Base-by-base conservation (phyloP, 257 asterid species). In the Rehmannia glutinosa region DNA sequence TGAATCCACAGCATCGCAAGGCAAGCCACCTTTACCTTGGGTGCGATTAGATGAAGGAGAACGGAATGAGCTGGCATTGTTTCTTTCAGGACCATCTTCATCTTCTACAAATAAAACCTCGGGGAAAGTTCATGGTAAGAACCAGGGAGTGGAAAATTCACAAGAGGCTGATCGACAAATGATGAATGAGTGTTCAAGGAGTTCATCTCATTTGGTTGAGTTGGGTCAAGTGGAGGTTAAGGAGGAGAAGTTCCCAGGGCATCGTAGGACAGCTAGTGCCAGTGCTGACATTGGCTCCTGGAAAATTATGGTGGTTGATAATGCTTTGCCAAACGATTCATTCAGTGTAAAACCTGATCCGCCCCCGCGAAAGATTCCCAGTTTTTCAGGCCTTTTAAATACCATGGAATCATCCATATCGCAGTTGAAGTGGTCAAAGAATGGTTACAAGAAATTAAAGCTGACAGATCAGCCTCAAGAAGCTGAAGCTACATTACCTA, bases 1-100 rank as follows among this genome's bases (percentile, higher is more conserved):
- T 19, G 92, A 81, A 62, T 73, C 80, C 2, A 51, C 87, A 46
- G 75, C 65, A 51, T 76, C 87, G 24, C 76, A 66, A 9, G 97
- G 96, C 57, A 90, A 86, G 81, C 96, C 97, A 12, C 96, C 97
- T 6, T 39, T 73, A 74, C 96, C 95, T n/a, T 90, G 99, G 99
- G 86, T 84, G 11, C 80, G 85, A 28, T 67, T 93, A 74, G 94
- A 88, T 62, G 95, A 90, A 75, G 94, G 91, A 62, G 99, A 93
- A 53, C 72, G 83, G 15, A 58, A 88, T 35, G 97, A 93, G 81
- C 96, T 93, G 17, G 96, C 95, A 0, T 36, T 78, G 77, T 93
- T 93, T 73, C 96, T 93, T 17, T 79, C 92, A 0, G 97, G 94
- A 46, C 70, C 79, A 11, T 66, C 69, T 12, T 75, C n/a, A n/a